Conservation (phyloP, 2,329 filamentous ascomycete genomes). For the Arthroderma sp. region DNA sequence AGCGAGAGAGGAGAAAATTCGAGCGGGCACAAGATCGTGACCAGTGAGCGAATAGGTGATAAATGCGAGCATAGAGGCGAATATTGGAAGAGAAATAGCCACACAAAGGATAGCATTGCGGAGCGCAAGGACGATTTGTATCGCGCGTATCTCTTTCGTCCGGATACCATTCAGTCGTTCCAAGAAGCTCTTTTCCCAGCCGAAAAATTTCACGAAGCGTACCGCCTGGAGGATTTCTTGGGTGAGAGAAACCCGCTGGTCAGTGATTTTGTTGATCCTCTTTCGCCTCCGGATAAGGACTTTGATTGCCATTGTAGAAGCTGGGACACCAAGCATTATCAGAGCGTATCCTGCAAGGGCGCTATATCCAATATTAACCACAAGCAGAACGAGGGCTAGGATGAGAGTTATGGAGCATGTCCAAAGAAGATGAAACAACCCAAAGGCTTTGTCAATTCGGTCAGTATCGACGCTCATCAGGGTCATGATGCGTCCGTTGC, state of each 20-base stretch:
- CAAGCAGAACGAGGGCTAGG: slow-evolving; percentile 63
- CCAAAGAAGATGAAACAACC: slow-evolving; percentile 87
- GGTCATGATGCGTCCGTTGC: slow-evolving; percentile 81
- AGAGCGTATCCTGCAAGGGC: slow-evolving; percentile 79
- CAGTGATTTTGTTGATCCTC: slow-evolving; percentile 83
- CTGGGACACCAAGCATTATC: slow-evolving; percentile 62
- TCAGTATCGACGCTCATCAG: slow-evolving; percentile 94
- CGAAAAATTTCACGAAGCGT: slow-evolving; percentile 91
- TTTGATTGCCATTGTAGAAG: slow-evolving; percentile 65
- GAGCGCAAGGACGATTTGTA: slow-evolving; percentile 70
- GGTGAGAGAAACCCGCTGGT: slow-evolving; percentile 78
- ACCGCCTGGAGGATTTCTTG: slow-evolving; percentile 88
- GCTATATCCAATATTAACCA: slow-evolving; percentile 82
- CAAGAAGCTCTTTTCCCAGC: slow-evolving; percentile 84
- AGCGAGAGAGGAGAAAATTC: slow-evolving; percentile 83
- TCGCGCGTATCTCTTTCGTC: slow-evolving; percentile 62
- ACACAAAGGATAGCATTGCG: slow-evolving; percentile 75
- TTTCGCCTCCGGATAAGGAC: slow-evolving; percentile 62
- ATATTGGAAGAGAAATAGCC: slow-evolving; percentile 73
- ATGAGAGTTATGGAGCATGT: slow-evolving; percentile 66
- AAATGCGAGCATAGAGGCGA: slow-evolving; percentile 89
- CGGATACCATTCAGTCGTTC: slow-evolving; percentile 62
- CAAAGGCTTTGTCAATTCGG: slow-evolving; percentile 75
- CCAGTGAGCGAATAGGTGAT: slow-evolving; percentile 60
- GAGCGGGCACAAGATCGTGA: slow-evolving; percentile 57